Percentiles rank a stretch among this genome's conserved stretches.
phyloP scores from a whole-genome alignment of 2,329 filamentous ascomycete species.

The Stagonosporopsis chrysanthemi region DNA sequence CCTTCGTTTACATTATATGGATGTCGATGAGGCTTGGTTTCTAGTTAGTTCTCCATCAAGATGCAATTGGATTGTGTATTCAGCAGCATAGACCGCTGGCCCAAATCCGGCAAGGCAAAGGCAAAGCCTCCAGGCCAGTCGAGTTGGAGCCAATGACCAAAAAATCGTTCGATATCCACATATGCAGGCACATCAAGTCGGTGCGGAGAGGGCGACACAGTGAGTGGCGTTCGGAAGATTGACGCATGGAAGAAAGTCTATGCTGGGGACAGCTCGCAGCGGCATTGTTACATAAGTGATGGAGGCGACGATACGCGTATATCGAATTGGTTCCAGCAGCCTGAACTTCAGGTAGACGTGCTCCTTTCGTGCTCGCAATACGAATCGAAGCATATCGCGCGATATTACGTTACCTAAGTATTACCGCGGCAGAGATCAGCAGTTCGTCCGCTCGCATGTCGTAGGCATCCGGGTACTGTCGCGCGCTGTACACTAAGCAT shows the following conservation, averaged over 20 bases:
- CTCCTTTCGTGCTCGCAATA: background rate
- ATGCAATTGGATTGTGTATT: no score
- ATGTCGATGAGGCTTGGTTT: no score
- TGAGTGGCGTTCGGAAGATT: background rate
- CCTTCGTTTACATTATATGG: no score
- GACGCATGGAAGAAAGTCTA: background rate
- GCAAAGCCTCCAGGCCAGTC: no score
- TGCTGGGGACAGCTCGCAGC: background rate
- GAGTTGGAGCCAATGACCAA: no score
- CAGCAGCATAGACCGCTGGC: no score
- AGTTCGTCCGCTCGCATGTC: slow-evolving; percentile 9
- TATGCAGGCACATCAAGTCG: no score
- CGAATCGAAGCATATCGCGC: background rate
- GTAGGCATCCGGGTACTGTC: slow-evolving; percentile 4
- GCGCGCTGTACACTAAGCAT: background rate
- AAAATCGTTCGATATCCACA: no score
- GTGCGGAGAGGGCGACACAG: no score
- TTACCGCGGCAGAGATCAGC: background rate
- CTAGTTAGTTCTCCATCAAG: no score
- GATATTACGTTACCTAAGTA: background rate
- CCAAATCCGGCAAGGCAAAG: no score
- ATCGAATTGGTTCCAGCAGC: background rate
- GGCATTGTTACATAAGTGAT: background rate
- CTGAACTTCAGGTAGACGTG: no score
- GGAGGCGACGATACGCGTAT: background rate